A percentile compares a stretch with the other conserved stretches of the same genome.
Conservation (phyloP, 176 grass and related monocot genomes). For the Leersia perrieri region DNA sequence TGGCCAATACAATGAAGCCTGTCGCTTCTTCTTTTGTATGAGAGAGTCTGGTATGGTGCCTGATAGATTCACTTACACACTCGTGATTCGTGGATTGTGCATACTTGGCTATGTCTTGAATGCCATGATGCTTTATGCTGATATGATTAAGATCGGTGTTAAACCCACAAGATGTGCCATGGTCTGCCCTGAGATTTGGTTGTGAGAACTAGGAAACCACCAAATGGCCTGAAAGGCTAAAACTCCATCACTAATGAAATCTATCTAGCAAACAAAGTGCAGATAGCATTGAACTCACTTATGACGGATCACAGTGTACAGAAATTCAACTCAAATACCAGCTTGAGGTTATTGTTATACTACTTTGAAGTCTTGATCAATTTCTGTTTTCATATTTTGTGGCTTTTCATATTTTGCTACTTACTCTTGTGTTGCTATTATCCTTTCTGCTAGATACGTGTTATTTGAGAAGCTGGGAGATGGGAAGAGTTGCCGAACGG, state of each 20-base stretch:
- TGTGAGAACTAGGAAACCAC: not conserved
- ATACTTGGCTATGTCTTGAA: slow-evolving; percentile 57
- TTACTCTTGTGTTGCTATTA: not conserved
- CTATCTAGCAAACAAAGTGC: not conserved
- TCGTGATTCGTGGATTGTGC: slow-evolving; percentile 56
- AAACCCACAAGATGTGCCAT: slow-evolving; percentile 25
- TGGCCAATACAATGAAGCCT: slow-evolving; percentile 39
- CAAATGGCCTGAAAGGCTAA: slow-evolving; percentile 15
- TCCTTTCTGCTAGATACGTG: not conserved
- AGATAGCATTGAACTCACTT: not conserved
- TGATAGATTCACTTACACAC: slow-evolving; percentile 58
- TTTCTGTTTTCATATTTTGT: not conserved
- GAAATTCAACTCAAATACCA: not conserved
- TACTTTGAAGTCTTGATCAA: not conserved
- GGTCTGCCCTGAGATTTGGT: slow-evolving; percentile 54
- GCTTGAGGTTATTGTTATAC: not conserved
- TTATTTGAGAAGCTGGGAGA: not conserved
- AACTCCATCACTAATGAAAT: not conserved
- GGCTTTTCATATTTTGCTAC: not conserved
- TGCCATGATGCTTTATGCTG: slow-evolving; percentile 61
- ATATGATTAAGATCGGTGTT: slow-evolving; percentile 53
- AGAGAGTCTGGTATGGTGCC: slow-evolving; percentile 50
- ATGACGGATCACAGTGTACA: not conserved
- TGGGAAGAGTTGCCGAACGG: not conserved
- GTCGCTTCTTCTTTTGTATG: slow-evolving; percentile 50